Percentiles rank a stretch among this genome's conserved stretches.
These are phyloP conservation scores for Phyllostachys edulis DNA, from an alignment of 176 grass and related monocot species.

Conservation along the genomic window DNA sequence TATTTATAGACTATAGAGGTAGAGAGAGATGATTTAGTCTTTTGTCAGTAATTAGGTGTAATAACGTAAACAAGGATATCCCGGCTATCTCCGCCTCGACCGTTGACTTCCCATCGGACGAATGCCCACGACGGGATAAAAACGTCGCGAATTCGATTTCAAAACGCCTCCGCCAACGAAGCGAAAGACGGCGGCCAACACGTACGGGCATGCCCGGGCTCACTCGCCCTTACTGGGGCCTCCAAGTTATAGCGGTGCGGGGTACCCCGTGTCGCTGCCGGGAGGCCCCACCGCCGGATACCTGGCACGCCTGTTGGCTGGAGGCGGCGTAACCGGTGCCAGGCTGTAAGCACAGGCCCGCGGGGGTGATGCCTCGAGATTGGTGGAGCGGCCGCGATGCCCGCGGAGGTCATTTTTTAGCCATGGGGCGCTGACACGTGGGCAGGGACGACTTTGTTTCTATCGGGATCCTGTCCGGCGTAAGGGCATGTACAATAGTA, in stretches of 20 bases:
- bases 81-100: neutral
- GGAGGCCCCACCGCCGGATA: neutral
- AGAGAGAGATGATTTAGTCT: too few relatives aligned
- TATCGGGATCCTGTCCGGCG: neutral
- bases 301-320: neutral
- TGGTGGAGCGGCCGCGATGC: neutral
- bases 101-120: neutral
- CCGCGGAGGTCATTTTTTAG: too few relatives aligned
- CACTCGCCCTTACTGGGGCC: neutral
- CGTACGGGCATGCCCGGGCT: neutral
- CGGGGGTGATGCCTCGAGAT: neutral
- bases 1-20: too few relatives aligned
- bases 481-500: too few relatives aligned
- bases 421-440: slow-evolving; percentile 29
- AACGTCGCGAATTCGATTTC: neutral
- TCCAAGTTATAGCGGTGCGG: neutral
- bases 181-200: neutral
- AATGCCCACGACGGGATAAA: neutral
- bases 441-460: neutral
- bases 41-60: too few relatives aligned
- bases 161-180: neutral
- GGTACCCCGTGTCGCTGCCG: neutral
- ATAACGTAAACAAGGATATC: too few relatives aligned
- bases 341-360: neutral
- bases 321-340: neutral